Evolutionary conservation across 352 stramenopile genomes (phyloP), one percentile per base, ranked within the genome.

Genomic region (Pythium grandisporangium): DNA sequence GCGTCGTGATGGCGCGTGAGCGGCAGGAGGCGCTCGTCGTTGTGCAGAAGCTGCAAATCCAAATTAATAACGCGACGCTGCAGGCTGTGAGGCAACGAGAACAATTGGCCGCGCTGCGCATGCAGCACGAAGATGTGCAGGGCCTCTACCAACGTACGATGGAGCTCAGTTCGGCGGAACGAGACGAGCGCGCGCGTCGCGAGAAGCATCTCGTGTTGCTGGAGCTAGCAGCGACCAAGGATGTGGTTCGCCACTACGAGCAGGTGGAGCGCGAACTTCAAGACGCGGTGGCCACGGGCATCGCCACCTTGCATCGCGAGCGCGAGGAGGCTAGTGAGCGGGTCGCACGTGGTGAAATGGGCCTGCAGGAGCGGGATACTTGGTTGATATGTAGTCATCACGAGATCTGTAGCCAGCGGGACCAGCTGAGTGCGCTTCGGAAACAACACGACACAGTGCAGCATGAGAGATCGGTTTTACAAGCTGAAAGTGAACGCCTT

Each of bases 51-150:
- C 36, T 68, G 2, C 57, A 80, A 38, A 70, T 82, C n/a, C 65
- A 82, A 30, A 34, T 80, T 8, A 70, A 63, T 22, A 73, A 80
- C 36, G n/a, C n/a, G n/a, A n/a, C n/a, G n/a, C n/a, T n/a, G n/a
- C n/a, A n/a, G n/a, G n/a, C n/a, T n/a, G n/a, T n/a, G n/a, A n/a
- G n/a, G n/a, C 56, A 79, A 25, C 54, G 50, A 16, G 66, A 80
- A 20, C 53, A 58, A 21, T 33, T 61, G 13, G 68, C 78, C 40
- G 30, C 55, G 2, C 22, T 56, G 22, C 34, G 37, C 5, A 84
- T 86, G 70, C 40, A 49, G 10, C 43, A 50, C 7, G 70, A 86
- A 30, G 73, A 86, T 14, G 38, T 67, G 22, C 60, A 68, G 22
- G 49, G 43, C 14, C 58, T 48, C 5, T 70, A 57, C 19, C 51